Percentiles rank a stretch among this genome's conserved stretches.
These are phyloP conservation scores for Vitis vinifera DNA, from an alignment of 164 flowering plant species.

Conservation along the genomic window ASM3070453v1 NC_081805.1:9712001-9712500, in stretches of 20 bases:
- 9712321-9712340: no score
- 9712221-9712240: neutral
- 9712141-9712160: no score
- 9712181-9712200: neutral
- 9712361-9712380: no score
- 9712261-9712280: no score
- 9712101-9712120: no score
- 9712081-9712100: neutral
- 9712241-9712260: neutral
- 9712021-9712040: constrained; percentile 96
- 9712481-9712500: no score
- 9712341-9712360: no score
- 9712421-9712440: neutral
- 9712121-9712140: no score
- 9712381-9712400: no score
- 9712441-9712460: neutral
- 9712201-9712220: neutral
- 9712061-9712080: neutral
- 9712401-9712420: no score
- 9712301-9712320: no score
- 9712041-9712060: constrained; percentile 78
- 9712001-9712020: constrained; percentile 84
- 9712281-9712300: no score
- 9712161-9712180: neutral
- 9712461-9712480: neutral